Evolutionary conservation across 495 filamentous ascomycete genomes (phyloP).

Genomic region (Pyronema omphalodes): DNA sequence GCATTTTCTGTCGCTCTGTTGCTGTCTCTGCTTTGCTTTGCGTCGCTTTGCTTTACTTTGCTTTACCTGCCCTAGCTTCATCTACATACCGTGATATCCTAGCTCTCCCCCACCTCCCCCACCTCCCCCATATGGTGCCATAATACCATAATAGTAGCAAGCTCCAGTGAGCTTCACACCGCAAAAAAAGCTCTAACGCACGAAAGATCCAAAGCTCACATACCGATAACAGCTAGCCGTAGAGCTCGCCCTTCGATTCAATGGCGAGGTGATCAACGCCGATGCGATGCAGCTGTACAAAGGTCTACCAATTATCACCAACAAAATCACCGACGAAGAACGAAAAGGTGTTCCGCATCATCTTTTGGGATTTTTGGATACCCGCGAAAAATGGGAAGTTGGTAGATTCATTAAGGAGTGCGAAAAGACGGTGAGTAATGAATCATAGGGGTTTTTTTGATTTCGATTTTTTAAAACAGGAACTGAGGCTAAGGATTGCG

Average conservation of each 20-base stretch:
- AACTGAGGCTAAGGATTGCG: slow-evolving; percentile 1
- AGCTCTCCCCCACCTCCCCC: not conserved
- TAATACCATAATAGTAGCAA: too few relatives aligned
- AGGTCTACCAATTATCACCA: slow-evolving; percentile 86
- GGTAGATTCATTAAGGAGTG: slow-evolving; percentile 53
- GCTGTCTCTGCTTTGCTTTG: too few relatives aligned
- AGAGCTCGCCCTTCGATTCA: slow-evolving; percentile 60
- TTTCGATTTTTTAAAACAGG: not conserved
- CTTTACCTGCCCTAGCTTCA: too few relatives aligned
- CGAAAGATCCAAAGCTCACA: not conserved
- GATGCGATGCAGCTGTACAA: slow-evolving; percentile 99
- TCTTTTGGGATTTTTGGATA: slow-evolving; percentile 54
- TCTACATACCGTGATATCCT: too few relatives aligned
- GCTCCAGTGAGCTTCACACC: not conserved
- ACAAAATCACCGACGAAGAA: slow-evolving; percentile 63
- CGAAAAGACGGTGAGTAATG: slow-evolving; percentile 32
- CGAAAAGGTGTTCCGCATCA: slow-evolving; percentile 75
- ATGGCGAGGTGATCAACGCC: slow-evolving; percentile 93
- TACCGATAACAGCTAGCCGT: slow-evolving; percentile 56
- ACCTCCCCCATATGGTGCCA: too few relatives aligned
- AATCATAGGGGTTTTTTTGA: too few relatives aligned
- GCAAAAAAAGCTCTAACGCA: not conserved
- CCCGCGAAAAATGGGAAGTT: slow-evolving; percentile 63
- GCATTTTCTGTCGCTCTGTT: too few relatives aligned
- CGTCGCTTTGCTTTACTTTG: too few relatives aligned